Base-by-base conservation (phyloP, 345 rosid genomes). In the Populus euphratica region DNA sequence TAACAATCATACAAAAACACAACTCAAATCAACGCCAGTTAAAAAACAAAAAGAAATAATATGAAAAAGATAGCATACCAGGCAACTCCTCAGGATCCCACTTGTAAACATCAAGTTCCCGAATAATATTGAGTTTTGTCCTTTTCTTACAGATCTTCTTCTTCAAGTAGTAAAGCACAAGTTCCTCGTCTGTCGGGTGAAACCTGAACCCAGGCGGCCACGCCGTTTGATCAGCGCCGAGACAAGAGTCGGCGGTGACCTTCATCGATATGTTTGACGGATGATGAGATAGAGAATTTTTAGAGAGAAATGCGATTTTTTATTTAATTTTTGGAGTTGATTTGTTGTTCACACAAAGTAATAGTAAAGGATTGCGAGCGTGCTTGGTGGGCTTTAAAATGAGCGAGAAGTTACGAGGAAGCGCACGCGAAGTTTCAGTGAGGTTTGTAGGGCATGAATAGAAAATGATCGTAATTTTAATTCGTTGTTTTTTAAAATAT, bases 161-260 rank as follows among this genome's bases (percentile, higher is more conserved):
- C 87, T 95, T 93, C 68, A 95, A 84, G 69, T 91, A 90, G 68
- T 90, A 95, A 17, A 90, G 78, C 4, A 95, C 82, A 70, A 95
- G 87, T 85, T 95, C 99, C 79, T 95, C 98, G 69, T 95, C 99
- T 2, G 98, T 95, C 13, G 99, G 99, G 69, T 95, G 94, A 81
- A 95, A 93, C 81, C 98, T 81, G 77, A 95, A 95, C 74, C 99
- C 98, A 5, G 99, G 99, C 0, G 98, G 97, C 96, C 90, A 87
- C 25, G 33, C 69, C 71, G 83, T 76, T 0, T 85, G 90, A 0
- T 78, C 92, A 64, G 72, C 29, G 9, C 43, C 79, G 69, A 73
- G 49, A 14, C 79, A 54, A 12, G 76, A 73, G 52, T 39, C 86
- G 36, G 69, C n/a, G 54, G 68, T 63, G 65, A 82, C 84, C 73